A percentile compares a stretch with the other conserved stretches of the same genome.
These are phyloP conservation scores for Leersia perrieri DNA, from an alignment of 176 grass and related monocot species.

Conservation along the genomic window DNA sequence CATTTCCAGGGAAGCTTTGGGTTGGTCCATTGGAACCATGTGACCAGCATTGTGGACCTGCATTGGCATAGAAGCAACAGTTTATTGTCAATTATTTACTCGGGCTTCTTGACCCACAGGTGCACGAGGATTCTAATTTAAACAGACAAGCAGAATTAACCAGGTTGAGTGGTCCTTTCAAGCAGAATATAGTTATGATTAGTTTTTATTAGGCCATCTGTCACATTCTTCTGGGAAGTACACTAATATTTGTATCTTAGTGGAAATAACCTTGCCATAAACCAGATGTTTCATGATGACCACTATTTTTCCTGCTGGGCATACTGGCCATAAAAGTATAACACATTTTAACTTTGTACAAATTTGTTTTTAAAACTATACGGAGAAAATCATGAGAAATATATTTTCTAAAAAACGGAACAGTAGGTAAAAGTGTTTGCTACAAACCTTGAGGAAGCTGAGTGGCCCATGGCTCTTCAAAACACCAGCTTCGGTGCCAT, in stretches of 20 bases:
- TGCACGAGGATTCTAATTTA: not conserved
- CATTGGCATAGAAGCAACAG: constrained; percentile 7
- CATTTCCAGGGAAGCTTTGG: constrained; percentile 78
- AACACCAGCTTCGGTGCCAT: constrained; percentile 55
- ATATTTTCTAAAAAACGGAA: not conserved
- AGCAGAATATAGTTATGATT: not conserved
- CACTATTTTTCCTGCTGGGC: not conserved
- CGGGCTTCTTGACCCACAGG: not conserved
- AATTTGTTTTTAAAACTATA: not conserved
- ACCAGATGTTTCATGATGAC: not conserved
- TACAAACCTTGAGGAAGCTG: constrained; percentile 82
- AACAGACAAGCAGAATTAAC: not conserved
- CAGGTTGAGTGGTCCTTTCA: not conserved
- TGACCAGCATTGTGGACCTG: constrained; percentile 91
- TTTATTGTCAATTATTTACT: not conserved
- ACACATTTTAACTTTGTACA: not conserved
- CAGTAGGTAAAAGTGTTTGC: not conserved
- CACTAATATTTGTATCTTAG: not conserved
- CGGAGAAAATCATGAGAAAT: not conserved
- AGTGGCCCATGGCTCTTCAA: constrained; percentile 82
- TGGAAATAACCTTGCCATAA: not conserved
- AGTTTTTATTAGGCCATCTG: not conserved
- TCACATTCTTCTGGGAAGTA: not conserved
- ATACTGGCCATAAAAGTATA: not conserved
- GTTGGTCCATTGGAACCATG: constrained; percentile 99